Evolutionary conservation across 140 eudicot species (phyloP).

Genomic region (Ambrosia hybrid): DNA sequence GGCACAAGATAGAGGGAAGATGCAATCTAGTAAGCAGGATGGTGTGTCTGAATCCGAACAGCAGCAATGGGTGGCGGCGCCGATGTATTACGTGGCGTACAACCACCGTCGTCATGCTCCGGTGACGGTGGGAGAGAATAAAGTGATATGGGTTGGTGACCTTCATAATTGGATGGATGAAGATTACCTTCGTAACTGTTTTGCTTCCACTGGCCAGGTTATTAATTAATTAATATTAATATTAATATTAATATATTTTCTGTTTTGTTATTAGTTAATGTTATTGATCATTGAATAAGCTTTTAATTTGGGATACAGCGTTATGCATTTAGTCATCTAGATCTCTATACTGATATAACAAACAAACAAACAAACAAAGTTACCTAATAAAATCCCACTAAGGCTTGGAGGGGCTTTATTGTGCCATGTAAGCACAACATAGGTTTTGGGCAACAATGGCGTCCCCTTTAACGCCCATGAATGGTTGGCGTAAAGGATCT

Average conservation of each 20-base stretch:
- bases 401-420: too few relatives aligned
- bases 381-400: too few relatives aligned
- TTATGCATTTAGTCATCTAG: neutral
- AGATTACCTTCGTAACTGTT: constrained; percentile 77
- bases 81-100: constrained; percentile 21
- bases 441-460: too few relatives aligned
- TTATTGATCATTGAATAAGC: neutral
- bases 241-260: neutral
- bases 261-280: neutral
- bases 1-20: constrained; percentile 33
- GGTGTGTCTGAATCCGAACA: neutral
- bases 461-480: too few relatives aligned
- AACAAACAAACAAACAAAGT: too few relatives aligned
- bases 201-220: constrained; percentile 28
- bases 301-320: constrained; percentile 8
- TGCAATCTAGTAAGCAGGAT: constrained; percentile 29
- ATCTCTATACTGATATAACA: neutral
- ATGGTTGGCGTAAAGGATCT: too few relatives aligned
- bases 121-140: constrained; percentile 51
- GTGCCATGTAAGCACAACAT: too few relatives aligned
- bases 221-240: too few relatives aligned
- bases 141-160: constrained; percentile 93
- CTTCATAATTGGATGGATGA: constrained; percentile 92
- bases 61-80: constrained; percentile 46
- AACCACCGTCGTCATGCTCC: constrained; percentile 31